Evolutionary conservation across 148 eudicot genomes (phyloP).

Genomic region (Gaultheria prostrata): DNA sequence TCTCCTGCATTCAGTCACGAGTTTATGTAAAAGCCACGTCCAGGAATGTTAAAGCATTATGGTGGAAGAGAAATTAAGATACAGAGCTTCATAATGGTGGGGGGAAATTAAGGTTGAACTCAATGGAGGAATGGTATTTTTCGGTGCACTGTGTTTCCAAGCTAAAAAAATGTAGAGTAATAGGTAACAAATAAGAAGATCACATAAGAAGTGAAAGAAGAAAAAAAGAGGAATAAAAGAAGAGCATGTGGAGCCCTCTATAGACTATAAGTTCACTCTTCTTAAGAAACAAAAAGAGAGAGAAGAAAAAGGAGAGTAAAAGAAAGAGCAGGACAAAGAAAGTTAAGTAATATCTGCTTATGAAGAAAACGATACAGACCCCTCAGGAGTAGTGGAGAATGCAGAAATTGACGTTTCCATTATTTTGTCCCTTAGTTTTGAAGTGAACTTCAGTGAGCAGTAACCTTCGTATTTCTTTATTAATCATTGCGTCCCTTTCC

Average conservation of each 20-base stretch:
- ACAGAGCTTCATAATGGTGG: background rate
- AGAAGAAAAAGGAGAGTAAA: background rate
- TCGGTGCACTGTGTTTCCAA: background rate
- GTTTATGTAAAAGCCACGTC: background rate
- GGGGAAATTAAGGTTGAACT: background rate
- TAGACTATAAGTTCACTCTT: background rate
- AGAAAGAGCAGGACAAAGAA: background rate
- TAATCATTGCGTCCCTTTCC: background rate
- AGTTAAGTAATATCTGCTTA: background rate
- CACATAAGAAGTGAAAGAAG: background rate
- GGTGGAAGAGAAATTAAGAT: background rate
- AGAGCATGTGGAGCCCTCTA: background rate
- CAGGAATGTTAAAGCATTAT: background rate
- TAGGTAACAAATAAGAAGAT: background rate
- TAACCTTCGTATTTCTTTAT: background rate
- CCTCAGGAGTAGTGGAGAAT: background rate
- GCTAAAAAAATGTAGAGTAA: background rate
- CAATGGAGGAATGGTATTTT: background rate
- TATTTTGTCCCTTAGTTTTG: background rate
- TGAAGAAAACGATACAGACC: background rate
- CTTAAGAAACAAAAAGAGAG: background rate
- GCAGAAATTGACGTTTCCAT: background rate
- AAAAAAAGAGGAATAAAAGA: background rate
- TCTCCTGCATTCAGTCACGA: background rate
- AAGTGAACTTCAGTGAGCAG: background rate